phyloP scores from a whole-genome alignment of 2,329 filamentous ascomycete genomes.

The Knufia petricola region DNA sequence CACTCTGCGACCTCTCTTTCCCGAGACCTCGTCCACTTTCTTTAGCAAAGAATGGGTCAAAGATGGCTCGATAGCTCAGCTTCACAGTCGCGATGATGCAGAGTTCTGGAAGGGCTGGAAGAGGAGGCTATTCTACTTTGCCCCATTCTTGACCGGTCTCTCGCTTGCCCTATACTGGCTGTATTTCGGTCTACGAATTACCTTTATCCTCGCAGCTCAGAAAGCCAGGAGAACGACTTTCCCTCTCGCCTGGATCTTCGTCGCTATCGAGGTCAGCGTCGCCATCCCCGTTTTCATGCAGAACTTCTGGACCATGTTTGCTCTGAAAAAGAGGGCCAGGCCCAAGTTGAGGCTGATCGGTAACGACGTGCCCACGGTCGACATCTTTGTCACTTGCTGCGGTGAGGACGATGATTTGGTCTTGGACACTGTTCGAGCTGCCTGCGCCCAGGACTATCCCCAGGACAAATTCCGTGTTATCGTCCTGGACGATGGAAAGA shows the following conservation, averaged over 20 bases:
- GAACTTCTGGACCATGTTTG: slow-evolving; percentile 49
- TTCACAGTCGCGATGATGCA: slow-evolving; percentile 30
- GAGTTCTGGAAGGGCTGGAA: slow-evolving; percentile 32
- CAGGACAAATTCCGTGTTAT: slow-evolving; percentile 44
- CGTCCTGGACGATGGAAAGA: slow-evolving; percentile 43
- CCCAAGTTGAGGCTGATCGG: slow-evolving; percentile 37
- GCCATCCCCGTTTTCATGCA: slow-evolving; percentile 48
- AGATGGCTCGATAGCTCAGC: slow-evolving; percentile 29
- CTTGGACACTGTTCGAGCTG: slow-evolving; percentile 45
- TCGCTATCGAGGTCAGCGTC: slow-evolving; percentile 41
- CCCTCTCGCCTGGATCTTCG: slow-evolving; percentile 48
- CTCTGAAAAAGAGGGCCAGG: slow-evolving; percentile 45
- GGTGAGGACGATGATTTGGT: slow-evolving; percentile 47
- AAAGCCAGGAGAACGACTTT: slow-evolving; percentile 33
- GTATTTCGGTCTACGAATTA: slow-evolving; percentile 45
- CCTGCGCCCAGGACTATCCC: slow-evolving; percentile 47
- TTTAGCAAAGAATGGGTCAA: slow-evolving; percentile 31
- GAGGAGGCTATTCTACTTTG: slow-evolving; percentile 28
- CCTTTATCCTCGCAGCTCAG: slow-evolving; percentile 46
- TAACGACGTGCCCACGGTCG: slow-evolving; percentile 45
- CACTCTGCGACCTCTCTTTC: slow-evolving; percentile 28
- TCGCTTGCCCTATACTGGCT: slow-evolving; percentile 30
- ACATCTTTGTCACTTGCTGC: slow-evolving; percentile 49
- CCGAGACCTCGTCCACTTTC: slow-evolving; percentile 23
- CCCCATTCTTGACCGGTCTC: slow-evolving; percentile 29